These are phyloP conservation scores for Dispira simplex DNA, from an alignment of 192 early-diverging fungal species.

Conservation along the genomic window DNA sequence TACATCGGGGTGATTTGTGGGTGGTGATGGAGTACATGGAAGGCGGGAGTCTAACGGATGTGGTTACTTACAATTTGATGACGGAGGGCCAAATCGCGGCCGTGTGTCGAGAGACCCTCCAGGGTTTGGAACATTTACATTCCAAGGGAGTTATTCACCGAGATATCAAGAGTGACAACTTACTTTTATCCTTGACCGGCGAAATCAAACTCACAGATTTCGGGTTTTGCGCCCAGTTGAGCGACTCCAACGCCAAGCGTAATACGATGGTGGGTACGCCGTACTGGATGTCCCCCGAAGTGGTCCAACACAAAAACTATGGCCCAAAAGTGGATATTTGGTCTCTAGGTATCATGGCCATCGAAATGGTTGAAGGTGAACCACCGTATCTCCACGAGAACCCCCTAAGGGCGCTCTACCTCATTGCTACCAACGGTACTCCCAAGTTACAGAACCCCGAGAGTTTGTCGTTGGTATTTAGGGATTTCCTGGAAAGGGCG, in stretches of 20 bases:
- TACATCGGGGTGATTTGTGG: conserved; percentile 78
- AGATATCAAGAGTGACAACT: conserved; percentile 76
- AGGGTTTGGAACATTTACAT: conserved; percentile 61
- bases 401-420: conserved; percentile 75
- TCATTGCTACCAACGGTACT: conserved; percentile 94
- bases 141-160: conserved; percentile 64
- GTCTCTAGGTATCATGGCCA: conserved; percentile 96
- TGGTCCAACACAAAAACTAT: conserved; percentile 84
- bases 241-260: conserved; percentile 61
- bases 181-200: conserved; percentile 55
- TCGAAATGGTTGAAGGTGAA: conserved; percentile 96
- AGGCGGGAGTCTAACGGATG: conserved; percentile 84
- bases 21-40: conserved; percentile 97
- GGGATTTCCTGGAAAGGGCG: conserved; percentile 64
- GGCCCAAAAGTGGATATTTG: conserved; percentile 89
- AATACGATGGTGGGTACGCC: conserved; percentile 77
- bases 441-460: conserved; percentile 83
- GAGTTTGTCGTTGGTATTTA: conserved; percentile 53
- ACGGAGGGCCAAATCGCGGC: conserved; percentile 84
- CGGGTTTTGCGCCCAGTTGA: conserved; percentile 80
- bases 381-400: conserved; percentile 94
- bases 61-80: conserved; percentile 80
- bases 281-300: conserved; percentile 99
- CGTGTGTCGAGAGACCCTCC: conserved; percentile 72
- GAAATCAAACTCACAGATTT: conserved; percentile 84